phyloP scores from a whole-genome alignment of 129 eudicot species.

The Artemisia tridentata region DNA sequence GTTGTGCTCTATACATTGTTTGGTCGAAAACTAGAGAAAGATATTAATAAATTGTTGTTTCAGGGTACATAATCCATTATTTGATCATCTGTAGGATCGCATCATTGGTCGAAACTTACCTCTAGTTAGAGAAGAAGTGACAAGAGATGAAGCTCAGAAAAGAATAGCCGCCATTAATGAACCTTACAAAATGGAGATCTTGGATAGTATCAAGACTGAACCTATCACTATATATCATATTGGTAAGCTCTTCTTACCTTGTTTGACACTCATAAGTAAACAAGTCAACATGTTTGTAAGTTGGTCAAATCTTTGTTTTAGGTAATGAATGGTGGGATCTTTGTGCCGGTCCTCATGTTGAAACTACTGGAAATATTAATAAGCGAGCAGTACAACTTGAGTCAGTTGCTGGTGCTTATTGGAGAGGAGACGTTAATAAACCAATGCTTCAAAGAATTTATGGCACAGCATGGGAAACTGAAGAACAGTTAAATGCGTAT shows the following conservation, averaged over 20 bases:
- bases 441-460: slow-evolving; percentile 99
- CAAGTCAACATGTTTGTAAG: not conserved
- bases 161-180: slow-evolving; percentile 80
- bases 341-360: slow-evolving; percentile 99
- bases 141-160: slow-evolving; percentile 86
- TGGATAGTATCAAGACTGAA: slow-evolving; percentile 81
- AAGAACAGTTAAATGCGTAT: slow-evolving; percentile 93
- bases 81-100: slow-evolving; percentile 89
- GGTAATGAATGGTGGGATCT: slow-evolving; percentile 99
- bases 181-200: slow-evolving; percentile 92
- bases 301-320: slow-evolving; percentile 16
- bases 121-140: slow-evolving; percentile 87
- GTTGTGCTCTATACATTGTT: not conserved
- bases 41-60: slow-evolving; percentile 40
- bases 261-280: slow-evolving; percentile 4
- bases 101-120: slow-evolving; percentile 84
- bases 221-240: slow-evolving; percentile 94
- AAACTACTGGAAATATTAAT: slow-evolving; percentile 88
- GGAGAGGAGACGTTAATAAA: slow-evolving; percentile 91
- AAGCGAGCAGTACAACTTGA: slow-evolving; percentile 89
- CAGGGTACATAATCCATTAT: slow-evolving; percentile 51
- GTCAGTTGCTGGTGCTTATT: slow-evolving; percentile 98
- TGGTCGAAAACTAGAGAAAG: slow-evolving; percentile 16
- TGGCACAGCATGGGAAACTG: slow-evolving; percentile 99
- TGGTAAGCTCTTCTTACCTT: slow-evolving; percentile 42